These are phyloP conservation scores for Geoglossum cookeanum DNA, from an alignment of 2,329 filamentous ascomycete species.

Conservation along the genomic window DNA sequence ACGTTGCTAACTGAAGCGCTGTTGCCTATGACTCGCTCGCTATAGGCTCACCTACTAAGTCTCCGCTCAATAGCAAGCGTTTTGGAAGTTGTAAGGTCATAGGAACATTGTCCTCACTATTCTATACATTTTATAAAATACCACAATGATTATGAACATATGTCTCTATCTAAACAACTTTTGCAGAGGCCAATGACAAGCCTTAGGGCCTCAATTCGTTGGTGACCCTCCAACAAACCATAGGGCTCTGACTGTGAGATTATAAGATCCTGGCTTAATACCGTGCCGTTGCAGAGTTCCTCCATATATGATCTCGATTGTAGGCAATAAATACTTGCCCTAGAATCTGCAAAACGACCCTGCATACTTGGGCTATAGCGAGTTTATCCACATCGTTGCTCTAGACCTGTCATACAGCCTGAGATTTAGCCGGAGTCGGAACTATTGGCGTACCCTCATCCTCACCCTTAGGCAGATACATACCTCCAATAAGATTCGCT, in stretches of 20 bases:
- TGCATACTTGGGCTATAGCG: neutral
- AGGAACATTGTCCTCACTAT: too few relatives aligned
- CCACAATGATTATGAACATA: neutral
- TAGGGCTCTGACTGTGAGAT: neutral
- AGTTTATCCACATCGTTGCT: neutral
- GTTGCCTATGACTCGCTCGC: too few relatives aligned
- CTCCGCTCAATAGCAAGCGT: too few relatives aligned
- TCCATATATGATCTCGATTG: neutral
- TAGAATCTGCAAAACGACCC: neutral
- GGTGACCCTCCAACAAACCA: neutral
- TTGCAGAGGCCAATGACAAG: neutral
- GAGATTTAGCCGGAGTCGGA: neutral
- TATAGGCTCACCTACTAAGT: too few relatives aligned
- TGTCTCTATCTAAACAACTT: neutral
- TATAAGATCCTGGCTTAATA: neutral
- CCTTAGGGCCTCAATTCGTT: neutral
- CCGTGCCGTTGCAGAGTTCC: neutral
- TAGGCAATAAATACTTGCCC: neutral
- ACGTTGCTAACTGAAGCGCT: too few relatives aligned
- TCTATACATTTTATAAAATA: too few relatives aligned
- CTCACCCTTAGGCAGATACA: neutral
- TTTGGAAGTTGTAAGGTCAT: too few relatives aligned
- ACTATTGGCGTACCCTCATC: neutral
- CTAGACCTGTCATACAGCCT: neutral
- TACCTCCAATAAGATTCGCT: neutral